Evolutionary conservation across 352 stramenopile genomes (phyloP).

Genomic region (Phytophthora ohioensis): DNA sequence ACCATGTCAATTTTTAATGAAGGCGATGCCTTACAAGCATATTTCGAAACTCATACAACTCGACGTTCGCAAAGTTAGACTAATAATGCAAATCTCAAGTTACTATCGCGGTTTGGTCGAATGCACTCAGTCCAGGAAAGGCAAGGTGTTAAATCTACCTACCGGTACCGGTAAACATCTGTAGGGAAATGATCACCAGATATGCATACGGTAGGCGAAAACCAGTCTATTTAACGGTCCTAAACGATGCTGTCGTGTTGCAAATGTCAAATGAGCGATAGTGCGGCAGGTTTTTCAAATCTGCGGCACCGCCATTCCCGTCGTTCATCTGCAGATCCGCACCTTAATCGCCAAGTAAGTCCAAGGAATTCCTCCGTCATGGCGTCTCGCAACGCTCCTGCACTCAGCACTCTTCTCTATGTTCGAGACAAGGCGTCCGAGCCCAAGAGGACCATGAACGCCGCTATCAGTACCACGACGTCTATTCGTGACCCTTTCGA

Average conservation of each 20-base stretch:
- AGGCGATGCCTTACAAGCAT: neutral
- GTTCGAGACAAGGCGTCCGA: conserved; percentile 13
- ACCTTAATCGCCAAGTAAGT: neutral
- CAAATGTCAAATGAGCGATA: conserved; percentile 2
- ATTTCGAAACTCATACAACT: neutral
- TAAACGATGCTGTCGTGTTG: neutral
- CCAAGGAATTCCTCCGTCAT: conserved; percentile 4
- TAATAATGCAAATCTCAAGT: conserved; percentile 8
- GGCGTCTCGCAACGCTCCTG: neutral
- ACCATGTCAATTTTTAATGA: neutral
- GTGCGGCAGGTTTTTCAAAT: conserved; percentile 3
- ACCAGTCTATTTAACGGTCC: conserved; percentile 1
- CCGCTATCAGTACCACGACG: neutral
- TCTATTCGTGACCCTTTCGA: neutral
- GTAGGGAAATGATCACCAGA: neutral
- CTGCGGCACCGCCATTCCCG: neutral
- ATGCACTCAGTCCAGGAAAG: neutral
- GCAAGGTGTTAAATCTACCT: too few relatives aligned
- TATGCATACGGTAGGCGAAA: neutral
- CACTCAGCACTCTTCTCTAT: conserved; percentile 24
- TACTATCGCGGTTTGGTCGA: neutral
- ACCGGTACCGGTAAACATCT: too few relatives aligned
- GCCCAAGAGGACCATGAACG: neutral
- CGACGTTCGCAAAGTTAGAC: neutral
- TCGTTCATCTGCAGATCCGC: conserved; percentile 20